Evolutionary conservation across 2,329 filamentous ascomycete genomes (phyloP).

Genomic region (Exophiala spinifera): DNA sequence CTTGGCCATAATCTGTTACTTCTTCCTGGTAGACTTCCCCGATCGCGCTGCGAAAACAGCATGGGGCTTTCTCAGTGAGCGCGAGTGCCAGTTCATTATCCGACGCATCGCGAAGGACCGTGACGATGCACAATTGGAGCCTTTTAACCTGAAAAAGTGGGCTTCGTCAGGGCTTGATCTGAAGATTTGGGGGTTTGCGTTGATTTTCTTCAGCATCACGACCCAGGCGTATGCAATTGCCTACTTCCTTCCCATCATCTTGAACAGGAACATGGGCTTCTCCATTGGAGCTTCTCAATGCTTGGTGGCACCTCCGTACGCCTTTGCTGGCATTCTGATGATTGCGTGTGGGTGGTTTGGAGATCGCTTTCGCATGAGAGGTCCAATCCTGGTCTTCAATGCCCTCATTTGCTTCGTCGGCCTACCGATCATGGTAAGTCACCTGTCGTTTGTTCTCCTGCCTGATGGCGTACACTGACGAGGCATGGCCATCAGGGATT

Average conservation of each 20-base stretch:
- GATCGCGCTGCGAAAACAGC: conserved; percentile 33
- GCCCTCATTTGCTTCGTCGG: conserved; percentile 58
- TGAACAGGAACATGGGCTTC: conserved; percentile 62
- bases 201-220: conserved; percentile 58
- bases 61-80: conserved; percentile 35
- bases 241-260: conserved; percentile 76
- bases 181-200: conserved; percentile 55
- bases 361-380: conserved; percentile 65
- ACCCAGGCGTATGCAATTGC: conserved; percentile 74
- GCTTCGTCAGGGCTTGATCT: conserved; percentile 46
- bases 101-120: conserved; percentile 53
- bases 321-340: conserved; percentile 57
- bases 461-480: neutral
- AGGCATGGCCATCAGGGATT: neutral
- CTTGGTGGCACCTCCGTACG: conserved; percentile 68
- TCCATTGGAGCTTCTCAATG: conserved; percentile 63
- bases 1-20: conserved; percentile 30
- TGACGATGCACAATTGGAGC: conserved; percentile 48
- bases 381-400: conserved; percentile 65
- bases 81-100: conserved; percentile 31
- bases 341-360: conserved; percentile 59
- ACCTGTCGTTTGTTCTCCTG: neutral
- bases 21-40: conserved; percentile 40
- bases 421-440: conserved; percentile 43
- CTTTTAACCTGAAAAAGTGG: conserved; percentile 49